phyloP scores from a whole-genome alignment of 1,139 yeast genomes.

The Saccharomyces pastorianus region DNA sequence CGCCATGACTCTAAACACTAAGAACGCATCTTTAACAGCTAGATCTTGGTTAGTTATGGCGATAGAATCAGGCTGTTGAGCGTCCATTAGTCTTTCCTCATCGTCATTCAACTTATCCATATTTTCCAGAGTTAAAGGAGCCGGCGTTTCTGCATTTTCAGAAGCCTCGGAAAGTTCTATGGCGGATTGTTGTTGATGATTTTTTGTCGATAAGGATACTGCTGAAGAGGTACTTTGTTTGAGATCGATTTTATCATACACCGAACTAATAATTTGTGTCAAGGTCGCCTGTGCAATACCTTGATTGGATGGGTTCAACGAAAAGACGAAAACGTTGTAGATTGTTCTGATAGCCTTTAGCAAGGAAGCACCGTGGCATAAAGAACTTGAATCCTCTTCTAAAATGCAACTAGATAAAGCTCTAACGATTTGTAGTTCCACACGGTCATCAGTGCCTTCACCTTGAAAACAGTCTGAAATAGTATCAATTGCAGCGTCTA shows the following conservation, averaged over 20 bases:
- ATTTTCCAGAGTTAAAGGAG: slow-evolving; percentile 48
- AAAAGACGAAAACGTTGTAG: slow-evolving; percentile 82
- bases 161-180: neutral
- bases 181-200: slow-evolving; percentile 1
- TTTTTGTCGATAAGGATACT: slow-evolving; percentile 2
- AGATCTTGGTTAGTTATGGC: slow-evolving; percentile 55
- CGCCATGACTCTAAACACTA: slow-evolving; percentile 90
- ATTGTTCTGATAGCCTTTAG: slow-evolving; percentile 88
- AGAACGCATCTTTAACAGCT: slow-evolving; percentile 80
- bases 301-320: slow-evolving; percentile 75
- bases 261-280: slow-evolving; percentile 80
- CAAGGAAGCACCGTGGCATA: slow-evolving; percentile 85
- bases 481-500: slow-evolving; percentile 80
- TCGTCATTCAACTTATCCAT: slow-evolving; percentile 51
- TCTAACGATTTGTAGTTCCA: slow-evolving; percentile 86
- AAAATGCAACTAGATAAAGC: slow-evolving; percentile 85
- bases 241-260: slow-evolving; percentile 62
- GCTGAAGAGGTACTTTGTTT: slow-evolving; percentile 6
- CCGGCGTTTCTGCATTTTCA: slow-evolving; percentile 7
- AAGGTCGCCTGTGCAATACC: slow-evolving; percentile 92
- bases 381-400: slow-evolving; percentile 51
- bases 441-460: slow-evolving; percentile 80
- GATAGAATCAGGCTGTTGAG: slow-evolving; percentile 30
- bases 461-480: slow-evolving; percentile 84
- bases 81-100: slow-evolving; percentile 48